phyloP scores from a whole-genome alignment of 2,329 filamentous ascomycete genomes.

The Sclerotinia glacialis region DNA sequence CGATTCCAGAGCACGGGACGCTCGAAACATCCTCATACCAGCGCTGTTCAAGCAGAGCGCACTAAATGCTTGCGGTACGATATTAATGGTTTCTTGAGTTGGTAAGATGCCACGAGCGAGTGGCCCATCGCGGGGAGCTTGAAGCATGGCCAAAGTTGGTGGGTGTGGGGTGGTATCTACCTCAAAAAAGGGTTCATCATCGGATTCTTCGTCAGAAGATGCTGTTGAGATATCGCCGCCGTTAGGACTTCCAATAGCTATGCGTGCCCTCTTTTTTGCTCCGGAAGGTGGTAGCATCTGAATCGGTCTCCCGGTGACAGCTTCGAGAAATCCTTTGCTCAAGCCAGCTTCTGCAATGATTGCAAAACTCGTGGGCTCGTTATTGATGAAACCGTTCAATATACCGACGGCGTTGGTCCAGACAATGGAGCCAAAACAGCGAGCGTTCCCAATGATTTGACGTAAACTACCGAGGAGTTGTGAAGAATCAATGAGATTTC shows the following conservation, averaged over 20 bases:
- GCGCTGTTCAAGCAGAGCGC: constrained; percentile 88
- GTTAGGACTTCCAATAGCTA: constrained; percentile 3
- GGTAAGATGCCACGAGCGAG: constrained; percentile 74
- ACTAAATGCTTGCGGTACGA: constrained; percentile 83
- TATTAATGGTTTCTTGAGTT: constrained; percentile 83
- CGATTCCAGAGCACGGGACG: constrained; percentile 75
- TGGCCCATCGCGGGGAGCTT: constrained; percentile 44
- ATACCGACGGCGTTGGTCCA: constrained; percentile 95
- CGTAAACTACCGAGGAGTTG: constrained; percentile 76
- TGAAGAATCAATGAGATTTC: constrained; percentile 92
- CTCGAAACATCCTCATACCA: constrained; percentile 83
- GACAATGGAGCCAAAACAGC: constrained; percentile 82
- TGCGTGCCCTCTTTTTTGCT: constrained; percentile 26
- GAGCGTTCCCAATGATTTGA: constrained; percentile 75
- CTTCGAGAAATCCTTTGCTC: constrained; percentile 79
- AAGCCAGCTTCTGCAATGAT: constrained; percentile 93
- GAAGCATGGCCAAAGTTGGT: constrained; percentile 51
- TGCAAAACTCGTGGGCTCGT: constrained; percentile 95
- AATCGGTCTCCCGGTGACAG: constrained; percentile 60
- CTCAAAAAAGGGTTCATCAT: constrained; percentile 36
- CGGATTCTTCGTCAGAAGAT: constrained; percentile 36
- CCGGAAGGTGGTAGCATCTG: constrained; percentile 37
- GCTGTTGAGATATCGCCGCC: constrained; percentile 7
- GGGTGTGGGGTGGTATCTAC: constrained; percentile 51
- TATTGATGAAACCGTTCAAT: constrained; percentile 94